Conservation (phyloP, 257 asterid species). For the Forsythia suspensa region DNA sequence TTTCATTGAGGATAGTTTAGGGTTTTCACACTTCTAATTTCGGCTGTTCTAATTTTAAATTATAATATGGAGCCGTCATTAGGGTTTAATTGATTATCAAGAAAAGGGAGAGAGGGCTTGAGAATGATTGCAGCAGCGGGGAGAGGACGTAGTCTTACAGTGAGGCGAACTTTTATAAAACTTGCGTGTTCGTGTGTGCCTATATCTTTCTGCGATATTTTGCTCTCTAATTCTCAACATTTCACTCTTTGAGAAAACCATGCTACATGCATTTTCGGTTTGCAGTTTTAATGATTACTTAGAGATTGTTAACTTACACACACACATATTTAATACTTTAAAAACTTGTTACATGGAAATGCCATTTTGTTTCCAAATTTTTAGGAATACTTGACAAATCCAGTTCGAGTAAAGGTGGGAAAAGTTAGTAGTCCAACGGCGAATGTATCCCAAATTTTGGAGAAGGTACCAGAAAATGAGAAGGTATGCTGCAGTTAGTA, state of each 20-base stretch:
- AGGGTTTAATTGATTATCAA: too few species aligned
- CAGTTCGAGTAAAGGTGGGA: constrained; percentile 86
- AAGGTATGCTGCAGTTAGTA: constrained; percentile 54
- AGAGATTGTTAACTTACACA: background rate
- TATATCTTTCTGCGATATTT: too few species aligned
- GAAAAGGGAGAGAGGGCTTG: too few species aligned
- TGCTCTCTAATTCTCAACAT: too few species aligned
- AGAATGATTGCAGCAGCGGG: too few species aligned
- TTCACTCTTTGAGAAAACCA: background rate
- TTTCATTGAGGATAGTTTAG: too few species aligned
- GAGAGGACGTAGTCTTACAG: too few species aligned
- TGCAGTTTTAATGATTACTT: background rate
- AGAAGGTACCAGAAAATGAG: constrained; percentile 79
- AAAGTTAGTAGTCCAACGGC: constrained; percentile 91
- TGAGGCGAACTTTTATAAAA: too few species aligned
- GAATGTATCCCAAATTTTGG: constrained; percentile 74
- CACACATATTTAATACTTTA: background rate
- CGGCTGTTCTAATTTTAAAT: too few species aligned
- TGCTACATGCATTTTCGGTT: background rate
- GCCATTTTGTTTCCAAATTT: constrained; percentile 6
- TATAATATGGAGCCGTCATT: too few species aligned
- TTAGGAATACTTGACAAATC: constrained; percentile 79
- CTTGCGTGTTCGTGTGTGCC: too few species aligned
- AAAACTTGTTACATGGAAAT: background rate
- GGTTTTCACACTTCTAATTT: too few species aligned